phyloP scores from a whole-genome alignment of 2,329 filamentous ascomycete species.

The Harringtonia aguacate region DNA sequence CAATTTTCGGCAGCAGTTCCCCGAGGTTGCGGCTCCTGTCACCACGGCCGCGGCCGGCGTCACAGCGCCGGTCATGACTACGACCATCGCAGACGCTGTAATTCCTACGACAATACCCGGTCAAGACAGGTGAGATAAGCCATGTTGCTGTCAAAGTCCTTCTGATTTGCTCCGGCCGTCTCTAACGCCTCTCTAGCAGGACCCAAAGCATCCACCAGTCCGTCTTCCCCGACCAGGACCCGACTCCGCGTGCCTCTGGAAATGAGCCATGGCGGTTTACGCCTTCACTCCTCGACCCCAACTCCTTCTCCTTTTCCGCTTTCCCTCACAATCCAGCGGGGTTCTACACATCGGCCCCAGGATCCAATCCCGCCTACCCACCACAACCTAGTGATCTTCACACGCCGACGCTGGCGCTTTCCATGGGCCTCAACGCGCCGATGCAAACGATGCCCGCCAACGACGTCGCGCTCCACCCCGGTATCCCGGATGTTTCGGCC shows the following conservation, averaged over 20 bases:
- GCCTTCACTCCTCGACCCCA: constrained; percentile 78
- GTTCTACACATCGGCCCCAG: constrained; percentile 83
- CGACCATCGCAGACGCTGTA: constrained; percentile 13
- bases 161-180: background rate
- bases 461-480: constrained; percentile 51
- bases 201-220: constrained; percentile 27
- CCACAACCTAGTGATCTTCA: constrained; percentile 78
- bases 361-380: constrained; percentile 65
- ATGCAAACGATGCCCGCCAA: constrained; percentile 68
- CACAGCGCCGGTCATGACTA: constrained; percentile 18
- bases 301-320: constrained; percentile 66
- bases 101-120: constrained; percentile 9
- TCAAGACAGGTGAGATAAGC: constrained; percentile 19
- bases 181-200: constrained; percentile 28
- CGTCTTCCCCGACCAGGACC: constrained; percentile 59
- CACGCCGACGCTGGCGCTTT: constrained; percentile 64
- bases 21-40: constrained; percentile 47
- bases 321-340: constrained; percentile 72
- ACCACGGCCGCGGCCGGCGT: constrained; percentile 30
- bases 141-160: background rate
- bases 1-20: constrained; percentile 75
- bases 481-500: constrained; percentile 15
- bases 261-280: constrained; percentile 83
- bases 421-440: constrained; percentile 70
- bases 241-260: constrained; percentile 61